Evolutionary conservation across 2,329 filamentous ascomycete genomes (phyloP), one percentile per base, ranked within the genome.

Genomic region (Colletotrichum abscissum): DNA sequence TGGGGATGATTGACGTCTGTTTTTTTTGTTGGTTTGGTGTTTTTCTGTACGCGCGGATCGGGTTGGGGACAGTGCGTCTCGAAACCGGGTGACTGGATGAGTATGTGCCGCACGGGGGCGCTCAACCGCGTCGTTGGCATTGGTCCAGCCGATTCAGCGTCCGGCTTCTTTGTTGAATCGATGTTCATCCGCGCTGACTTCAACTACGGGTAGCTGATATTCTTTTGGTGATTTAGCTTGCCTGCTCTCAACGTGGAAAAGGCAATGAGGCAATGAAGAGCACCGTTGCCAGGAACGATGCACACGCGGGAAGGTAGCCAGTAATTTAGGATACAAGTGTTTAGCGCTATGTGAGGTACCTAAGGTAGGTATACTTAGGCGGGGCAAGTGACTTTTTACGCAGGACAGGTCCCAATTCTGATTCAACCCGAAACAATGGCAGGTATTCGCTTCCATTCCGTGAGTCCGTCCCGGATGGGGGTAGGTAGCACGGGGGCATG

Each of bases 371-470:
- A 35, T 35, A 35, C 33, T 35, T 35, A 16, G 14, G 38, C 38
- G 38, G 38, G 38, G 38, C 38, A 42, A 42, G 35, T 14, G 38
- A 16, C 16, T 42, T 42, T 38, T 42, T 42, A 16, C 38, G 12
- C 38, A 19, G 38, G 38, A 42, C 38, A 42, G 38, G 38, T 42
- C 14, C 38, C 38, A 16, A 42, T 26, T 55, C 35, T 59, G 63
- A 67, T 67, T 56, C 63, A 67, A 56, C 35, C 46, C 62, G 63
- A 67, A 59, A 62, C 56, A 19, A 67, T 55, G 56, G 62, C 68
- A 71, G 30, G 33, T 55, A 12, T 42, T 56, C 30, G 5, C 4
- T 11, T 38, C 35, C 35, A 16, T 22, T 24, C 49, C 22, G 14
- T 64, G 22, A 38, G 42, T 49, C 42, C 42, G 19, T 49, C 1